phyloP scores from a whole-genome alignment of 2,329 filamentous ascomycete genomes.

The Rhexocercosporidium sp. region DNA sequence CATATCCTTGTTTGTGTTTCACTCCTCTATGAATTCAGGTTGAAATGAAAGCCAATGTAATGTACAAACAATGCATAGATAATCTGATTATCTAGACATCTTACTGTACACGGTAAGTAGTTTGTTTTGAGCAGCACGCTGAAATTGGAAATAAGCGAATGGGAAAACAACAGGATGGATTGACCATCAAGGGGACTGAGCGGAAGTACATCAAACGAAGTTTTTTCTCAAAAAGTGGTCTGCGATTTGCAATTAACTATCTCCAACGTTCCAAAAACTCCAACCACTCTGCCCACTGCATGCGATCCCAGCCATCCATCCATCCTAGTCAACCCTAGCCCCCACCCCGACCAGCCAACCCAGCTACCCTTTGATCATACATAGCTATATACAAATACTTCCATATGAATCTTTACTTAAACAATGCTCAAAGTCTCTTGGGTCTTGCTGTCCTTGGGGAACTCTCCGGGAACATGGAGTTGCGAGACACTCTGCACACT shows the following conservation, averaged over 20 bases:
- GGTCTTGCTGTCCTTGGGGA: constrained; percentile 25
- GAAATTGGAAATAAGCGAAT: no score
- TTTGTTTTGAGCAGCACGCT: no score
- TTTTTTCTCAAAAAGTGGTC: neutral
- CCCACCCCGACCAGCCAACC: no score
- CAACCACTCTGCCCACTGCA: neutral
- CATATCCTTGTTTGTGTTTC: neutral
- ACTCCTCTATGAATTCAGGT: no score
- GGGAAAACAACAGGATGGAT: no score
- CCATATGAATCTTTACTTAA: neutral
- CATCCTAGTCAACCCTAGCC: no score
- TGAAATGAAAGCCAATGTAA: no score
- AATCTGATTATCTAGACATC: no score
- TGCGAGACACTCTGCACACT: constrained; percentile 39
- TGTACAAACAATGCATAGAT: no score
- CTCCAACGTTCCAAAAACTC: neutral
- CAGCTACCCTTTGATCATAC: neutral
- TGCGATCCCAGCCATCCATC: neutral
- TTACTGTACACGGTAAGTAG: no score
- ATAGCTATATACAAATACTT: constrained; percentile 10
- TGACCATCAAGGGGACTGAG: no score
- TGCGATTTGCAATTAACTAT: neutral
- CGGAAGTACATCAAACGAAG: neutral
- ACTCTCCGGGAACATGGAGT: constrained; percentile 43
- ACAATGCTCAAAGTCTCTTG: neutral